These are phyloP conservation scores for Paramecium primaurelia DNA, from an alignment of 73 alveolate genomes.

Conservation along the genomic window DNA sequence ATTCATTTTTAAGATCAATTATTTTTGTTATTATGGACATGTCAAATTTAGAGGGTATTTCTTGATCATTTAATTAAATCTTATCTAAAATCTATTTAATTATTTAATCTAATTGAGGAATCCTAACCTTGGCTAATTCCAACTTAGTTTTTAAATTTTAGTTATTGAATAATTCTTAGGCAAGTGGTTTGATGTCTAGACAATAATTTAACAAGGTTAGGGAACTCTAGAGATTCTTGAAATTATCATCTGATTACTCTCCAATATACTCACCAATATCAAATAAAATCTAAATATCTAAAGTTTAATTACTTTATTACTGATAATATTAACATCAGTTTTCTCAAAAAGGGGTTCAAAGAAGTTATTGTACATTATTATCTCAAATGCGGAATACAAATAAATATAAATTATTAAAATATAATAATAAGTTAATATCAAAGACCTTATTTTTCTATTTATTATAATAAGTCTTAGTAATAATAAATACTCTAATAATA, in stretches of 20 bases:
- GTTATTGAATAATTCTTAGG: not conserved
- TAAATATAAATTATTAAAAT: not conserved
- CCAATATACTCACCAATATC: conserved; percentile 22
- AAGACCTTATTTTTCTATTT: not conserved
- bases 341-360: not conserved
- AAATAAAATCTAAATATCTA: not conserved
- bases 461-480: not conserved
- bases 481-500: not conserved
- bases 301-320: not conserved
- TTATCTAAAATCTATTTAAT: not conserved
- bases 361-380: conserved; percentile 12
- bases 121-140: not conserved
- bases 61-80: not conserved
- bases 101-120: not conserved
- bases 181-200: not conserved
- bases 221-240: not conserved
- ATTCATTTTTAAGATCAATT: not conserved
- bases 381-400: not conserved
- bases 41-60: not conserved
- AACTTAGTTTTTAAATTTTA: not conserved
- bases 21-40: not conserved
- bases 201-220: not conserved
- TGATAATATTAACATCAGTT: not conserved
- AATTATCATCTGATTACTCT: not conserved
- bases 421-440: not conserved